Percentiles rank a stretch among this genome's conserved stretches.
Conservation (phyloP, 1,139 yeast genomes). For the Pichia sp. region DNA sequence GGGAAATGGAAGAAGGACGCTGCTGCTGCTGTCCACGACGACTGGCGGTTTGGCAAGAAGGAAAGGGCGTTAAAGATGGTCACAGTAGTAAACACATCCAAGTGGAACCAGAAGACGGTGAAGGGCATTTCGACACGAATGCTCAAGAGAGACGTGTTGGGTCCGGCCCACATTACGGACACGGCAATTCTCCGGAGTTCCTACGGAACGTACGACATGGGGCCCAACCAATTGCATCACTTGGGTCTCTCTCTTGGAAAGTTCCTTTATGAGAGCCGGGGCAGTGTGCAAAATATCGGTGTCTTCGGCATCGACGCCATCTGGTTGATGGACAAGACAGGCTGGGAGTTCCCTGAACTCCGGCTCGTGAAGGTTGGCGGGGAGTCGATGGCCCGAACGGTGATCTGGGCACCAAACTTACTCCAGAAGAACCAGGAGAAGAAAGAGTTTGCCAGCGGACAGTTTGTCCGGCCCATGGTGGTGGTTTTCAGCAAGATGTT, state of each 20-base stretch:
- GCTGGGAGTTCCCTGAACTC: background rate
- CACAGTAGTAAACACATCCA: constrained; percentile 5
- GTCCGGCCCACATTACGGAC: background rate
- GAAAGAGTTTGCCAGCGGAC: constrained; percentile 2
- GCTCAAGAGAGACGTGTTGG: background rate
- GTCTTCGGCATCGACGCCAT: constrained; percentile 11
- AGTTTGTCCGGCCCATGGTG: constrained; percentile 4
- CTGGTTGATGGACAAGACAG: constrained; percentile 6
- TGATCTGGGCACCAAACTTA: constrained; percentile 1
- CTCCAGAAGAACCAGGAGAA: background rate
- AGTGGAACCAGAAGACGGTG: constrained; percentile 6
- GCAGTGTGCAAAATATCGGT: constrained; percentile 10
- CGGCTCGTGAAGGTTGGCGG: constrained; percentile 8
- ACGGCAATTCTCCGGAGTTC: background rate
- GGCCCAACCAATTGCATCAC: background rate
- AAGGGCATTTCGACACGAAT: background rate
- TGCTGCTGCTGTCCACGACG: background rate
- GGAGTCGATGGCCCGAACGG: constrained; percentile 8
- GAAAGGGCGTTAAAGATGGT: constrained; percentile 8
- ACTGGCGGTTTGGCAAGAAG: background rate
- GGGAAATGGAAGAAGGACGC: background rate
- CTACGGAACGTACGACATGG: background rate
- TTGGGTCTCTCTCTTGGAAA: background rate
- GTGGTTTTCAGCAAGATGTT: constrained; percentile 11
- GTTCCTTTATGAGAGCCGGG: background rate